Evolutionary conservation across 2,329 filamentous ascomycete species (phyloP), one percentile per base, ranked within the genome.

Genomic region (Colletotrichum eremochloae): DNA sequence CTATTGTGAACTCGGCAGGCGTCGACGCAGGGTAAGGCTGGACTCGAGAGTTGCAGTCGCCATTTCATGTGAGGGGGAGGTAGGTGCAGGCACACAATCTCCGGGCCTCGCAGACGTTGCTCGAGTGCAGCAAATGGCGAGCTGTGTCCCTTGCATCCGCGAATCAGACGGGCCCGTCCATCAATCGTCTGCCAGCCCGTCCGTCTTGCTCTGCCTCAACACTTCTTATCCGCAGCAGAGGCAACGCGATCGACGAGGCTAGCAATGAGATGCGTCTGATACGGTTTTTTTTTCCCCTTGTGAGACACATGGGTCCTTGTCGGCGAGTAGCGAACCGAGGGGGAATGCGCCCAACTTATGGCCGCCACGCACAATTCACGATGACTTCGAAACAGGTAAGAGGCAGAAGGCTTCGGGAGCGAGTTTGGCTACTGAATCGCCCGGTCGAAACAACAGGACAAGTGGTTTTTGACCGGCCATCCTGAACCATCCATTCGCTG

Each of bases 261-360:
- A 72, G 55, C 66, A 53, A 72, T 69, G 60, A 65, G 66, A 69
- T 69, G 60, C 48, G 60, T 65, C 53, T 11, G 46, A 24, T 57
- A 33, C 46, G 20, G 42, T n/a, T 6, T 46, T n/a, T 46, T 65
- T 60, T 64, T 69, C 44, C 46, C 61, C 63, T 61, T 64, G 55
- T 70, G 55, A 72, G 70, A 65, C 70, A 53, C 70, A 55, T 46
- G 64, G 53, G 63, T 64, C 65, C 69, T 31, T 68, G 69, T 64
- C 53, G n/a, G 69, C 52, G 63, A 58, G 69, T 63, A 24, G 44
- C 48, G 53, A 65, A 33, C 53, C 50, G 55, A 72, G 60, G 55
- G 60, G 20, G 48, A 60, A 44, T 40, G 42, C 46, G 44, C 20
- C 53, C 20, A 42, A 5, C 15, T 5, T 36, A 18, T 48, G 63